phyloP scores from a whole-genome alignment of 805 yeast species.

The Jamesozyma lodderae region DNA sequence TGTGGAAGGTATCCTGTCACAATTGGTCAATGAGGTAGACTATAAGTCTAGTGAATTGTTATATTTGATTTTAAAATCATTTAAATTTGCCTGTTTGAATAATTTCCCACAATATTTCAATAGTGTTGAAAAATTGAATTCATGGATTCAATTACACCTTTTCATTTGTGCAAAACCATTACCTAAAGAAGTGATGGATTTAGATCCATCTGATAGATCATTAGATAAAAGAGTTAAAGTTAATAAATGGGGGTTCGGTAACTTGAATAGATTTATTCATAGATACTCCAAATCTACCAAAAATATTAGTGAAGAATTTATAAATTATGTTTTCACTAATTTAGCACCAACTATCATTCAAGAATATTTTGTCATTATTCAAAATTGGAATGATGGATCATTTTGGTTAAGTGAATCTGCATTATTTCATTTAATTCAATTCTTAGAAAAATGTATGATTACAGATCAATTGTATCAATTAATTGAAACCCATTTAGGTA shows the following conservation, averaged over 20 bases:
- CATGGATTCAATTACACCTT: constrained; percentile 65
- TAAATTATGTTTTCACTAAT: constrained; percentile 41
- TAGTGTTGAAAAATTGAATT: constrained; percentile 31
- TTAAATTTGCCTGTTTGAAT: constrained; percentile 52
- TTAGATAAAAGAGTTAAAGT: constrained; percentile 50
- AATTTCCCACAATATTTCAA: constrained; percentile 48
- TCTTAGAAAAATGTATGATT: constrained; percentile 52
- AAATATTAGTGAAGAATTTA: constrained; percentile 40
- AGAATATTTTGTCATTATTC: constrained; percentile 43
- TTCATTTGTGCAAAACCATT: constrained; percentile 45
- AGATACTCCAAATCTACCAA: constrained; percentile 47
- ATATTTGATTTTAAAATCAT: constrained; percentile 55
- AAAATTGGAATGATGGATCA: constrained; percentile 31
- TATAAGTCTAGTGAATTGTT: constrained; percentile 39
- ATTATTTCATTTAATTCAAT: constrained; percentile 56
- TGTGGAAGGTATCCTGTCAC: constrained; percentile 43
- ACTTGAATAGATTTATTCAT: constrained; percentile 58
- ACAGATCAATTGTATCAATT: constrained; percentile 50
- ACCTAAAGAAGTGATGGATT: constrained; percentile 42
- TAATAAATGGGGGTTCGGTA: constrained; percentile 85
- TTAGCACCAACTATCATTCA: constrained; percentile 65
- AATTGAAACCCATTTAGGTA: constrained; percentile 55
- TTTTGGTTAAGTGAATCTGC: constrained; percentile 61
- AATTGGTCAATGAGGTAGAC: constrained; percentile 26
- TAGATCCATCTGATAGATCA: constrained; percentile 41